These are phyloP conservation scores for Rhizophagus sp. DNA, from an alignment of 192 early-diverging fungal genomes.

Conservation along the genomic window DNA sequence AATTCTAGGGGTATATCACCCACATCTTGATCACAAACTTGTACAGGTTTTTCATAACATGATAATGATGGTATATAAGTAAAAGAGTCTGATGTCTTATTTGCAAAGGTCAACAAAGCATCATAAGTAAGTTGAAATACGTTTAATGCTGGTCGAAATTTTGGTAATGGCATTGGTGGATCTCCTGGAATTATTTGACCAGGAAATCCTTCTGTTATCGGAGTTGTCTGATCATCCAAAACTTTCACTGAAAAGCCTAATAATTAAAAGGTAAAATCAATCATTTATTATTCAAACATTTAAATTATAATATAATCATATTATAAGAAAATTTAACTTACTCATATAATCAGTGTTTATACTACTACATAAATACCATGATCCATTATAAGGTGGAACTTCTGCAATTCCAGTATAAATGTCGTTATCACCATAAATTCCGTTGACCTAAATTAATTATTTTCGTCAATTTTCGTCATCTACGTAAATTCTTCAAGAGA, in stretches of 20 bases:
- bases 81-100: not conserved
- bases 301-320: no score
- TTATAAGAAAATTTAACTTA: not conserved
- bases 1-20: not conserved
- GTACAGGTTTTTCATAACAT: slow-evolving; percentile 12
- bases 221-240: not conserved
- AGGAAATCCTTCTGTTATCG: not conserved
- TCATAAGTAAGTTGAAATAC: not conserved
- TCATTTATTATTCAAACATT: no score
- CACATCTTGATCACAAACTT: slow-evolving; percentile 8
- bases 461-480: no score
- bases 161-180: not conserved
- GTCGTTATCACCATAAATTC: not conserved
- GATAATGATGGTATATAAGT: not conserved
- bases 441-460: not conserved
- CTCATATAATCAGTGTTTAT: not conserved
- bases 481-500: no score
- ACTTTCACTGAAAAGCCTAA: not conserved
- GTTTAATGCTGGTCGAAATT: not conserved
- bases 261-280: not conserved
- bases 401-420: not conserved
- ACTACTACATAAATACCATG: not conserved
- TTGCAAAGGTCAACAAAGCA: not conserved
- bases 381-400: not conserved
- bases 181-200: not conserved